Evolutionary conservation across 2,329 filamentous ascomycete species (phyloP).

Genomic region (Emergomyces orientalis): DNA sequence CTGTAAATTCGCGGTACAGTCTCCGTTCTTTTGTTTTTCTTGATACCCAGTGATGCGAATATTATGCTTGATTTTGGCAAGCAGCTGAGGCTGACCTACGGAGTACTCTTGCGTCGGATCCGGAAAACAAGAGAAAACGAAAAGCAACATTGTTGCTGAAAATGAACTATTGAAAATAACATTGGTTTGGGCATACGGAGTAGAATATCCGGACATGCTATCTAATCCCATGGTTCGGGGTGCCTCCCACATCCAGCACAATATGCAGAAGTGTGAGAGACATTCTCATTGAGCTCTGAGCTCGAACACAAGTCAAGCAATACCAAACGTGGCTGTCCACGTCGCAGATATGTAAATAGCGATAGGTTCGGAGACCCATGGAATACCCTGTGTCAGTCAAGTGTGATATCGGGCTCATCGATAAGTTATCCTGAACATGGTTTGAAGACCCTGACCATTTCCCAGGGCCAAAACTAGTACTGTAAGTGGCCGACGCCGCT

Average conservation of each 20-base stretch:
- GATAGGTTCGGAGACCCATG: not conserved
- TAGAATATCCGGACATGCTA: not conserved
- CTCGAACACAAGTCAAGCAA: not conserved
- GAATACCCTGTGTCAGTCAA: not conserved
- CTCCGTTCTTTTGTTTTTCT: not conserved
- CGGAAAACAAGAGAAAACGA: not conserved
- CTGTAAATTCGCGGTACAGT: not conserved
- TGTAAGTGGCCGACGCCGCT: not conserved
- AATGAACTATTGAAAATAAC: not conserved
- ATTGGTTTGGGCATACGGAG: not conserved
- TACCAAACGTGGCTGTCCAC: not conserved
- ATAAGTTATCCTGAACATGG: too few species aligned
- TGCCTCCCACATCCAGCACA: too few species aligned
- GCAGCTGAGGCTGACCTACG: not conserved
- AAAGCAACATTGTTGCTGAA: slow-evolving; percentile 1
- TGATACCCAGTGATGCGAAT: not conserved
- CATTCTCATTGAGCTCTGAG: not conserved
- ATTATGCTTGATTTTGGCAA: not conserved
- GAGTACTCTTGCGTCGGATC: not conserved
- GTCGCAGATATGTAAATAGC: not conserved
- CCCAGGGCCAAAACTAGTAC: not conserved
- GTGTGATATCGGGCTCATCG: not conserved
- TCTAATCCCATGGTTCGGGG: not conserved
- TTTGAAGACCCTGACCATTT: not conserved
- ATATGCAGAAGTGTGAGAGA: too few species aligned